Evolutionary conservation across 176 grass and related monocot genomes (phyloP).

Genomic region (Carex parvula): DNA sequence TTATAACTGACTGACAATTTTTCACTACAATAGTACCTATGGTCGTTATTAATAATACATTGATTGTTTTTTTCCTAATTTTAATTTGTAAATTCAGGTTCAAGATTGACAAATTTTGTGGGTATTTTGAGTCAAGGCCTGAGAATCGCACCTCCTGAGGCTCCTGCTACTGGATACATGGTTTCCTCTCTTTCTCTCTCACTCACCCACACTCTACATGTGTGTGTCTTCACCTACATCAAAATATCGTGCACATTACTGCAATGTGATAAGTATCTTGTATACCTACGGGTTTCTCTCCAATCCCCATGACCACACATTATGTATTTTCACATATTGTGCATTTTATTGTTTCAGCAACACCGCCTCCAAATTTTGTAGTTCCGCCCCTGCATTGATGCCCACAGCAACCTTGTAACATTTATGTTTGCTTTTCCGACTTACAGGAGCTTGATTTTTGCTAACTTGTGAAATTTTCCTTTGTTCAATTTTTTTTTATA

Average conservation of each 20-base stretch:
- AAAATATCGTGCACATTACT: not conserved
- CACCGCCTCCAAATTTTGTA: too few species aligned
- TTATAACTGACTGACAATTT: conserved; percentile 8
- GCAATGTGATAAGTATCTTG: not conserved
- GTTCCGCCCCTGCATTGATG: too few species aligned
- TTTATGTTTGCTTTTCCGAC: not conserved
- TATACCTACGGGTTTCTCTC: not conserved
- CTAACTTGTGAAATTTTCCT: conserved; percentile 22
- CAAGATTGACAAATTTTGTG: conserved; percentile 92
- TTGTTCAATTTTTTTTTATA: conserved; percentile 31
- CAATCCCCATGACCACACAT: too few species aligned
- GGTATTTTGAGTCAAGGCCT: conserved; percentile 96
- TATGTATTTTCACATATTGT: too few species aligned
- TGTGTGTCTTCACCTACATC: too few species aligned
- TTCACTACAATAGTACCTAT: not conserved
- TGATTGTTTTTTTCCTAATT: conserved; percentile 1
- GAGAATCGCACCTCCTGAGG: conserved; percentile 93
- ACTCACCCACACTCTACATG: not conserved
- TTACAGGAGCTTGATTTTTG: not conserved
- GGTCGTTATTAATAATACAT: not conserved
- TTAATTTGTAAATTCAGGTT: conserved; percentile 54
- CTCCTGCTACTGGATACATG: conserved; percentile 91
- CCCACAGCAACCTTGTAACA: not conserved
- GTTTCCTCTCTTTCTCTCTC: conserved; percentile 27
- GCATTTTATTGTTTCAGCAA: too few species aligned